Conservation (phyloP, 805 yeast genomes). For the Candida khao-thaluensis region DNA sequence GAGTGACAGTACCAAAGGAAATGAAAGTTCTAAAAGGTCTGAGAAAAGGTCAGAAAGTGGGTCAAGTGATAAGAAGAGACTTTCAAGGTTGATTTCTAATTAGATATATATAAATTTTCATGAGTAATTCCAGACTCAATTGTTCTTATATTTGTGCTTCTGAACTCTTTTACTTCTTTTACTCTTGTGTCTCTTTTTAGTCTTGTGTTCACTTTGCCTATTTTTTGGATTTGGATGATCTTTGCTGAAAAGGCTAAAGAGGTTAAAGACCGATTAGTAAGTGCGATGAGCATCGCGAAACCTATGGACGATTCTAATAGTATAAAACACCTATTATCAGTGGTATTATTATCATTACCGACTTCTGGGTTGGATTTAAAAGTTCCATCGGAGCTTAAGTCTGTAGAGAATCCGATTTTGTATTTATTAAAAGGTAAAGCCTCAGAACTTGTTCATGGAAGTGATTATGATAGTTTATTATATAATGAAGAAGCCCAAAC, state of each 20-base stretch:
- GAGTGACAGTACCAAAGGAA: conserved; percentile 21
- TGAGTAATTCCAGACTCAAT: too few species aligned
- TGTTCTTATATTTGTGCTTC: too few species aligned
- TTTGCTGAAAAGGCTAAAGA: too few species aligned
- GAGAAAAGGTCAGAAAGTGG: neutral
- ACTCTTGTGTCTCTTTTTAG: too few species aligned
- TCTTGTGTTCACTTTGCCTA: too few species aligned
- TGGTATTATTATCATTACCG: conserved; percentile 15
- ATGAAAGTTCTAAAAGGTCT: conserved; percentile 3
- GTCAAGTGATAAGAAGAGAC: conserved; percentile 11
- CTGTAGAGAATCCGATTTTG: conserved; percentile 18
- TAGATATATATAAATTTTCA: neutral
- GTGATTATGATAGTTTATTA: conserved; percentile 19
- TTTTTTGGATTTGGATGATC: too few species aligned
- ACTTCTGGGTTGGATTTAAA: conserved; percentile 3
- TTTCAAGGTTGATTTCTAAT: conserved; percentile 13
- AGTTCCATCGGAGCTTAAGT: conserved; percentile 7
- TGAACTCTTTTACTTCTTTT: too few species aligned
- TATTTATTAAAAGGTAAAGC: conserved; percentile 26
- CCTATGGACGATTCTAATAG: neutral
- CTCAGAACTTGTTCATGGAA: conserved; percentile 21
- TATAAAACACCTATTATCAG: conserved; percentile 12
- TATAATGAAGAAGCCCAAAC: conserved; percentile 15
- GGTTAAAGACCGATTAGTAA: too few species aligned
- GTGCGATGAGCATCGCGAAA: conserved; percentile 4